Conservation (phyloP, 2,329 filamentous ascomycete species). For the Cladophialophora yegresii region DNA sequence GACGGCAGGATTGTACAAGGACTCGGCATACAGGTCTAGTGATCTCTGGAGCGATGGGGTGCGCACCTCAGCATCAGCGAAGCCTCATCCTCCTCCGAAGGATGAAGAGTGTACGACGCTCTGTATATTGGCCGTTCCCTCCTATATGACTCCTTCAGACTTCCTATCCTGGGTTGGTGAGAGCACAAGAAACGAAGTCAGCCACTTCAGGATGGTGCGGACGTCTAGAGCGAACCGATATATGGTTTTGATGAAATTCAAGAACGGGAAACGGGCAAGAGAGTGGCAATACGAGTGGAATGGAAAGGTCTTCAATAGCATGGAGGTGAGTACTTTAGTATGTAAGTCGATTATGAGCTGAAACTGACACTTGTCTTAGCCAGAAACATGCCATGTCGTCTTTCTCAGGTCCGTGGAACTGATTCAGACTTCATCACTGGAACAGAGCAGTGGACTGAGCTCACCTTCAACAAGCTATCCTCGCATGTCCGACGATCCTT, state of each 20-base stretch:
- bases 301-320: slow-evolving; percentile 86
- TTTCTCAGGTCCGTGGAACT: slow-evolving; percentile 93
- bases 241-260: slow-evolving; percentile 93
- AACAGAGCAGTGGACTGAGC: slow-evolving; percentile 37
- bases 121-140: slow-evolving; percentile 91
- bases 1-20: slow-evolving; percentile 61
- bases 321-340: slow-evolving; percentile 65
- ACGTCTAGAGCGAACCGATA: slow-evolving; percentile 87
- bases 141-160: slow-evolving; percentile 87
- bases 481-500: slow-evolving; percentile 64
- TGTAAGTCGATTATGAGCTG: slow-evolving; percentile 4
- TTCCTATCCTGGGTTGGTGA: slow-evolving; percentile 91
- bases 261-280: slow-evolving; percentile 70
- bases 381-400: slow-evolving; percentile 91
- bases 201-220: slow-evolving; percentile 91
- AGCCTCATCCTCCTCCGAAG: slow-evolving; percentile 37
- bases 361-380: slow-evolving; percentile 52
- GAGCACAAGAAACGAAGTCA: slow-evolving; percentile 79
- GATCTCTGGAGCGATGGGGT: slow-evolving; percentile 35
- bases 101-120: slow-evolving; percentile 78
- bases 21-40: slow-evolving; percentile 41
- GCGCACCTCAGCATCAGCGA: slow-evolving; percentile 22
- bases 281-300: slow-evolving; percentile 87
- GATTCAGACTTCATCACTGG: slow-evolving; percentile 56
- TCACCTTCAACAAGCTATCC: slow-evolving; percentile 56